Evolutionary conservation across 106 monocot genomes (phyloP), one percentile per base, ranked within the genome.

Genomic region (Iris macrosiphon): DNA sequence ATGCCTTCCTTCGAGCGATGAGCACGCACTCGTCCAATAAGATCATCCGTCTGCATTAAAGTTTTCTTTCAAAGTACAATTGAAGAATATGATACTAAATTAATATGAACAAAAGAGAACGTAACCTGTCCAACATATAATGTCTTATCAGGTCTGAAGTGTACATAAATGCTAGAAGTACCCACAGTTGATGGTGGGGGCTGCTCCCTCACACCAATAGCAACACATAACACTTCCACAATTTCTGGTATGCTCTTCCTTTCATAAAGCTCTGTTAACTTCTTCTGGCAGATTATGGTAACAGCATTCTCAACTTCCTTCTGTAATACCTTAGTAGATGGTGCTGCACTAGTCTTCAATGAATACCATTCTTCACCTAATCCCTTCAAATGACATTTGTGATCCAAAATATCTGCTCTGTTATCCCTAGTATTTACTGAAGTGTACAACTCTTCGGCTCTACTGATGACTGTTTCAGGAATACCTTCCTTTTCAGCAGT

Each of bases 61-160:
- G 31, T 13, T 17, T 3, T 54, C 27, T 57, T 10, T 32, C n/a
- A 15, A 17, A 44, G 44, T n/a, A n/a, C n/a, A n/a, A n/a, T n/a
- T n/a, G n/a, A n/a, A n/a, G n/a, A n/a, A 16, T 44, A 44, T 44
- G 44, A 10, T 14, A 44, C 34, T 6, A 35, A 35, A 35, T 10
- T 35, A 35, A 35, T 6, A 35, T 35, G 7, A 35, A 35, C 34
- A 35, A 35, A 35, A 35, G 12, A 27, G 26, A 21, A 21, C 54
- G 15, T 12, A 31, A 98, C 98, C 98, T 98, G 98, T 31, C 98
- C 98, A 71, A 98, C 60, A 48, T 98, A 98, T 32, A 98, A 53
- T 56, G 73, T 89, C 59, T 69, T 75, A 49, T 96, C 91, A 19
- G 87, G 64, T 63, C 91, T 78, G 55, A 98, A 73, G 47, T 84